Evolutionary conservation across 331 rosid species (phyloP).

Genomic region (Phaseolus coccineus): DNA sequence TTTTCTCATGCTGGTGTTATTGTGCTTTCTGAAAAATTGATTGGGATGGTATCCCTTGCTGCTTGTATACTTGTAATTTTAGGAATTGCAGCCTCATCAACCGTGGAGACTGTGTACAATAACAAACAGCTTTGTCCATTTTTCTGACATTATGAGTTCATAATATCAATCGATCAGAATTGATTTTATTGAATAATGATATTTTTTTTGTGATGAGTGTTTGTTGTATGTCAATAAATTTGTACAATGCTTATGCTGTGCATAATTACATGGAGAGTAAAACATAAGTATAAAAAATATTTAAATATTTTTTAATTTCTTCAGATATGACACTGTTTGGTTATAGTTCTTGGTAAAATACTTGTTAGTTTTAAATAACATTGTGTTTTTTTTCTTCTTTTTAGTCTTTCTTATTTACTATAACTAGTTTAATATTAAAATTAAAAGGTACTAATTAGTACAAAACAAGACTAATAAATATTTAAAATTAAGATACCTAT

Average conservation of each 20-base stretch:
- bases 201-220: not conserved
- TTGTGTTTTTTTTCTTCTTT: no score
- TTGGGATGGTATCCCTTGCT: constrained; percentile 39
- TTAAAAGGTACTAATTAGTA: no score
- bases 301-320: no score
- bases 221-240: constrained; percentile 6
- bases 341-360: no score
- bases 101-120: constrained; percentile 43
- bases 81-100: constrained; percentile 49
- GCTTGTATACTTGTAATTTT: constrained; percentile 40
- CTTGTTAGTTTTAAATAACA: no score
- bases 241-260: not conserved
- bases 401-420: no score
- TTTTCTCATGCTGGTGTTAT: not conserved
- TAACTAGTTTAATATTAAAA: no score
- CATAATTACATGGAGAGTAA: no score
- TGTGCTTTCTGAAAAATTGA: constrained; percentile 26
- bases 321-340: no score
- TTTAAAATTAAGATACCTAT: no score
- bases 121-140: constrained; percentile 38
- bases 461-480: no score
- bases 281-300: no score
- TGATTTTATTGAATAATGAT: not conserved
- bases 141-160: constrained; percentile 24
- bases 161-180: constrained; percentile 35